phyloP scores from a whole-genome alignment of 2,329 filamentous ascomycete genomes.

The Venturia carpophila region DNA sequence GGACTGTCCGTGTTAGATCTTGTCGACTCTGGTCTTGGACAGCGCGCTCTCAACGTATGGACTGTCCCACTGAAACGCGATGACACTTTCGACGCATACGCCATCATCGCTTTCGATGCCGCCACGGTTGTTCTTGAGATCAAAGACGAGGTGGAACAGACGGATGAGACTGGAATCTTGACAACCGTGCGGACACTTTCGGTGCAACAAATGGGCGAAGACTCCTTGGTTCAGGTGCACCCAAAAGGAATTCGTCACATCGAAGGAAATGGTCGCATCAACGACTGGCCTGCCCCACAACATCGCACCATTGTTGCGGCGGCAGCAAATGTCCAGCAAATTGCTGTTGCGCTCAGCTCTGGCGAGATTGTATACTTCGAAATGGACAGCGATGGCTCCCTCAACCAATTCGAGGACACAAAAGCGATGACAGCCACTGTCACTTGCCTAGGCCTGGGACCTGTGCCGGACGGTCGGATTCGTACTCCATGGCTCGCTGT shows the following conservation, averaged over 20 bases:
- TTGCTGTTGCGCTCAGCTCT: conserved; percentile 87
- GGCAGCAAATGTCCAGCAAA: conserved; percentile 85
- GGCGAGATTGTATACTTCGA: conserved; percentile 98
- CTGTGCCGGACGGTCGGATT: conserved; percentile 81
- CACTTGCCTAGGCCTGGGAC: conserved; percentile 86
- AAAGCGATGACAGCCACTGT: conserved; percentile 94
- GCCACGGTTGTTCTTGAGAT: conserved; percentile 89
- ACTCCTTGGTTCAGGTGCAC: conserved; percentile 88
- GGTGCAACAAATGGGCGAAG: conserved; percentile 88
- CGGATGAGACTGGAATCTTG: conserved; percentile 86
- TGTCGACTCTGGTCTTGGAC: conserved; percentile 85
- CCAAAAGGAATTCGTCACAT: conserved; percentile 95
- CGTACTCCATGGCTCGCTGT: conserved; percentile 91
- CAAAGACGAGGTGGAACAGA: conserved; percentile 92
- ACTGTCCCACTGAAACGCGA: conserved; percentile 77
- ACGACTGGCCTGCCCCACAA: conserved; percentile 88
- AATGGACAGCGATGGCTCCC: conserved; percentile 82
- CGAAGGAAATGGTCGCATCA: conserved; percentile 64
- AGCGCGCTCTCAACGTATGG: conserved; percentile 88
- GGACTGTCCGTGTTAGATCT: conserved; percentile 90
- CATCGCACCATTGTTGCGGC: conserved; percentile 94
- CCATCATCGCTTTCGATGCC: conserved; percentile 87
- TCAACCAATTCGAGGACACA: conserved; percentile 89
- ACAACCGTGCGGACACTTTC: conserved; percentile 82
- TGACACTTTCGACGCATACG: conserved; percentile 88